Conservation (phyloP, 73 alveolate species). For the Paramecium caudatum region DNA sequence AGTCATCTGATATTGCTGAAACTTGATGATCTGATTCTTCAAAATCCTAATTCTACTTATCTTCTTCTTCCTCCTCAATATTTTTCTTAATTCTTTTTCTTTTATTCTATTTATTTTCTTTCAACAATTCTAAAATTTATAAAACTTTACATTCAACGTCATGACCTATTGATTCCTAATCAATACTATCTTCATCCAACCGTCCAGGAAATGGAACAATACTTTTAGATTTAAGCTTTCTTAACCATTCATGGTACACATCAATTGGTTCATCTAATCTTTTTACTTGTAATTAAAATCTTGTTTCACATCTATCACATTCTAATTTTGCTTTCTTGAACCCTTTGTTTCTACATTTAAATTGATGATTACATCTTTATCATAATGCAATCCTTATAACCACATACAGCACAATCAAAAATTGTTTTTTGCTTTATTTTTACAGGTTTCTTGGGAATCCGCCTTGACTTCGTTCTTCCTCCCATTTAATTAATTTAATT, state of each 20-base stretch:
- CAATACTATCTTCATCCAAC: not conserved
- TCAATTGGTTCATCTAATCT: constrained; percentile 61
- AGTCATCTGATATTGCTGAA: constrained; percentile 3
- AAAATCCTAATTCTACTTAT: not conserved
- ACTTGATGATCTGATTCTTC: not conserved
- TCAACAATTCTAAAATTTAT: not conserved
- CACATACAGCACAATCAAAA: constrained; percentile 68
- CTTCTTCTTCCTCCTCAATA: not conserved
- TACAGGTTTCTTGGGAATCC: not conserved
- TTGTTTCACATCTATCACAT: constrained; percentile 39
- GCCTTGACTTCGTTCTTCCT: constrained; percentile 49
- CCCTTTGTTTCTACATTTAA: not conserved
- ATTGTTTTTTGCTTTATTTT: not conserved
- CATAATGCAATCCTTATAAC: constrained; percentile 34
- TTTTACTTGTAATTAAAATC: not conserved
- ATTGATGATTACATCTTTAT: not conserved
- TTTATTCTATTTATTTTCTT: not conserved
- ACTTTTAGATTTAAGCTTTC: not conserved
- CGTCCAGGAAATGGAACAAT: not conserved
- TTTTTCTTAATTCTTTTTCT: constrained; percentile 1
- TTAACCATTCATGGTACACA: constrained; percentile 42
- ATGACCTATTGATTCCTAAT: not conserved
- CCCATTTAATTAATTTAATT: too few species aligned
- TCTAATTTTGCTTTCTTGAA: constrained; percentile 14
- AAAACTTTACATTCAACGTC: constrained; percentile 24